A percentile compares a stretch with the other conserved stretches of the same genome.
Evolutionary conservation across 306 rosid species (phyloP).

Genomic region (Prunus davidiana): DNA sequence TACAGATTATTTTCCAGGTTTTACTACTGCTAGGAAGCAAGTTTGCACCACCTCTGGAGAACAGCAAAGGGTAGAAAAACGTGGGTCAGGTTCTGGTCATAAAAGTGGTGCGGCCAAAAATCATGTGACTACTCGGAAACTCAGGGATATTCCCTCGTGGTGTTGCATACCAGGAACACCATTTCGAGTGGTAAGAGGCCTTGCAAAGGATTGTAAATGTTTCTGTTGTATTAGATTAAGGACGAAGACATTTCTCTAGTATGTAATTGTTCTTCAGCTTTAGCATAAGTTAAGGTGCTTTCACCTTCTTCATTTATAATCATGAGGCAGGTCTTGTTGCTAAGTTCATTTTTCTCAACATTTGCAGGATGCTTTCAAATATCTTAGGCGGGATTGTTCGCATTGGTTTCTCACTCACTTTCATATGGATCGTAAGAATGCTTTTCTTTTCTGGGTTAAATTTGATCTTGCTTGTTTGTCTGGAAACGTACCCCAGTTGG

Average conservation of each 20-base stretch:
- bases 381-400: slow-evolving; percentile 86
- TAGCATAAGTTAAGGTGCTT: slow-evolving; percentile 3
- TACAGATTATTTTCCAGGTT: slow-evolving; percentile 77
- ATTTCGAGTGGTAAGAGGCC: slow-evolving; percentile 74
- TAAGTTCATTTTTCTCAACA: slow-evolving; percentile 24
- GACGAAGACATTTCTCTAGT: neutral
- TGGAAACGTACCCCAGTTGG: neutral
- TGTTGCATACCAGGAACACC: slow-evolving; percentile 86
- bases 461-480: slow-evolving; percentile 3
- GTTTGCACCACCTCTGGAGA: slow-evolving; percentile 32
- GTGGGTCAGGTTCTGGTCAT: slow-evolving; percentile 29
- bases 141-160: slow-evolving; percentile 72
- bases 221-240: neutral
- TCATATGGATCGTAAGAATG: slow-evolving; percentile 92
- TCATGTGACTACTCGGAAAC: slow-evolving; percentile 40
- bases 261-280: neutral
- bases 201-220: slow-evolving; percentile 19
- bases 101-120: slow-evolving; percentile 39
- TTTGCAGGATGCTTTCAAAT: slow-evolving; percentile 90
- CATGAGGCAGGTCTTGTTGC: neutral
- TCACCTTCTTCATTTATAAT: neutral
- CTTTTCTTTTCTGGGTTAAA: neutral
- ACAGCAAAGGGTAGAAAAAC: slow-evolving; percentile 33
- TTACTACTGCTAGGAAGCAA: slow-evolving; percentile 49
- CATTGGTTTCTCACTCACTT: slow-evolving; percentile 98